These are phyloP conservation scores for Inga oerstediana DNA, from an alignment of 306 rosid genomes.

Conservation along the genomic window DNA sequence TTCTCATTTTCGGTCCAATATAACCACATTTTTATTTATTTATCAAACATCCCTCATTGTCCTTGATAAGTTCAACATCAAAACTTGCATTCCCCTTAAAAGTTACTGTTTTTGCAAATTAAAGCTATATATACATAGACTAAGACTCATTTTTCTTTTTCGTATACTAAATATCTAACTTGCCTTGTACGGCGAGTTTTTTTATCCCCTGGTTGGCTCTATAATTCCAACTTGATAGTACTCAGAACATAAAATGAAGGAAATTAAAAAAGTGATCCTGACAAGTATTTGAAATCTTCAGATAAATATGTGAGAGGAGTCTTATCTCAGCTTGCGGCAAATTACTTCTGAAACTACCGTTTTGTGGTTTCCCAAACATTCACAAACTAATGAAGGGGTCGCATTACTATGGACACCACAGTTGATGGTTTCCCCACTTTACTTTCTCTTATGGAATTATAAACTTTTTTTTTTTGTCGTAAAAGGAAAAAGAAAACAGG, in stretches of 20 bases:
- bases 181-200: not conserved
- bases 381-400: not conserved
- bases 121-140: not conserved
- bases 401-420: not conserved
- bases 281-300: not conserved
- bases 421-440: not conserved
- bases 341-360: no score
- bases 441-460: not conserved
- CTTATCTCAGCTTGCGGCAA: no score
- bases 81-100: not conserved
- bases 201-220: not conserved
- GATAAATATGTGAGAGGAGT: no score
- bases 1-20: not conserved
- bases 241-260: not conserved
- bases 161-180: not conserved
- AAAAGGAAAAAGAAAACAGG: not conserved
- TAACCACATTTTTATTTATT: not conserved
- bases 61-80: not conserved
- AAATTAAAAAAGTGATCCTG: not conserved
- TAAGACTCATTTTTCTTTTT: not conserved
- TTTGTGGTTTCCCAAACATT: no score
- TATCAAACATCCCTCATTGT: not conserved
- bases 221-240: not conserved
- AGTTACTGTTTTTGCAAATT: not conserved
- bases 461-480: not conserved